Evolutionary conservation across 441 rosid genomes (phyloP).

Genomic region (Gossypium trilobum): DNA sequence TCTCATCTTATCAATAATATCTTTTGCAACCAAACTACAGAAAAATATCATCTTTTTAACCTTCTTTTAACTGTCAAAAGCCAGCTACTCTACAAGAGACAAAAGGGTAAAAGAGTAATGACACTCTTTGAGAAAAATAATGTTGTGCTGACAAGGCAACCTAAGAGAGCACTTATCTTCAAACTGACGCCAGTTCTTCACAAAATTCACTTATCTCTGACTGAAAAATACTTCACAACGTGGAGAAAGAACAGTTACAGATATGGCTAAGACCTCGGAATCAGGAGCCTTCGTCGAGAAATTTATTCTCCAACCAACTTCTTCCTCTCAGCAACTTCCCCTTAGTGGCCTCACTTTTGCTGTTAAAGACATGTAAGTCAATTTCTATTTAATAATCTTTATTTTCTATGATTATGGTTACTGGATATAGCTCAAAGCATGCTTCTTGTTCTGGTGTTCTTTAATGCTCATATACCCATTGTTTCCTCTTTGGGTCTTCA

Average conservation of each 20-base stretch:
- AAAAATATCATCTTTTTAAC: no score
- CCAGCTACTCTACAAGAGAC: no score
- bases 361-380: conserved; percentile 72
- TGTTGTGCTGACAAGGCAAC: background rate
- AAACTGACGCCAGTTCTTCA: background rate
- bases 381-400: background rate
- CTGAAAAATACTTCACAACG: background rate
- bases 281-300: conserved; percentile 81
- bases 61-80: no score
- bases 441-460: background rate
- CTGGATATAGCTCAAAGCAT: background rate
- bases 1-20: no score
- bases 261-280: conserved; percentile 43
- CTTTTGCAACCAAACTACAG: no score
- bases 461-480: background rate
- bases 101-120: conserved; percentile 8
- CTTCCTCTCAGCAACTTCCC: conserved; percentile 45
- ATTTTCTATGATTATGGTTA: background rate
- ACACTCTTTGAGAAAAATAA: background rate
- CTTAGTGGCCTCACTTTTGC: conserved; percentile 68
- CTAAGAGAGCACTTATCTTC: background rate
- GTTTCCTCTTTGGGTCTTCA: background rate
- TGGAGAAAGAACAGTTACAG: background rate
- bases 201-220: background rate
- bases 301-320: conserved; percentile 35